phyloP scores from a whole-genome alignment of 2,329 filamentous ascomycete species.

The Colletotrichum sp. region DNA sequence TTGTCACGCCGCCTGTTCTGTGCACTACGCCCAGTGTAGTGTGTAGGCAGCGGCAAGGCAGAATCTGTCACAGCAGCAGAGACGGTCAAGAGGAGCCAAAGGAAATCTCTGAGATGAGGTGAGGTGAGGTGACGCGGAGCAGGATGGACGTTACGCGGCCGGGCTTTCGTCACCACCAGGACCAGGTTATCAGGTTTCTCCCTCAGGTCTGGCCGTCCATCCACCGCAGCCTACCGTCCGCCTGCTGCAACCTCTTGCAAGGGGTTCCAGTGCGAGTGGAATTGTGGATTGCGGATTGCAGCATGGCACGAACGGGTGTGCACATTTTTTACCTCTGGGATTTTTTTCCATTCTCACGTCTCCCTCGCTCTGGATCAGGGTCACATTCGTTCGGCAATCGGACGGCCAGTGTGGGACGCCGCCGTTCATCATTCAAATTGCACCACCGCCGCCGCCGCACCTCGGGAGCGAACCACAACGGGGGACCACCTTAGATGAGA shows the following conservation, averaged over 20 bases:
- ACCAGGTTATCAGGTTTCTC: background rate
- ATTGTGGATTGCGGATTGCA: background rate
- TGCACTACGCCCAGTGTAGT: background rate
- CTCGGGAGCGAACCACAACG: background rate
- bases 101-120: background rate
- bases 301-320: background rate
- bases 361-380: background rate
- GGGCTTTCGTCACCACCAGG: background rate
- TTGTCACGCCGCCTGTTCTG: background rate
- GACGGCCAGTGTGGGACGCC: background rate
- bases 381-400: slow-evolving; percentile 3
- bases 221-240: background rate
- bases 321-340: background rate
- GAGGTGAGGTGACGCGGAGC: background rate
- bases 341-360: background rate
- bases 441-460: background rate
- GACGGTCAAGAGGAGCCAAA: background rate
- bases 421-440: background rate
- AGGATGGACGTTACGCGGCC: background rate
- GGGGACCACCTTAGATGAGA: slow-evolving; percentile 1
- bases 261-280: background rate
- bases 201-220: background rate
- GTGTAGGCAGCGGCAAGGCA: background rate
- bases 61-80: background rate
- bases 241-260: background rate